A percentile compares a stretch with the other conserved stretches of the same genome.
phyloP scores from a whole-genome alignment of 345 rosid genomes.

The Erysimum cheiranthoides region DNA sequence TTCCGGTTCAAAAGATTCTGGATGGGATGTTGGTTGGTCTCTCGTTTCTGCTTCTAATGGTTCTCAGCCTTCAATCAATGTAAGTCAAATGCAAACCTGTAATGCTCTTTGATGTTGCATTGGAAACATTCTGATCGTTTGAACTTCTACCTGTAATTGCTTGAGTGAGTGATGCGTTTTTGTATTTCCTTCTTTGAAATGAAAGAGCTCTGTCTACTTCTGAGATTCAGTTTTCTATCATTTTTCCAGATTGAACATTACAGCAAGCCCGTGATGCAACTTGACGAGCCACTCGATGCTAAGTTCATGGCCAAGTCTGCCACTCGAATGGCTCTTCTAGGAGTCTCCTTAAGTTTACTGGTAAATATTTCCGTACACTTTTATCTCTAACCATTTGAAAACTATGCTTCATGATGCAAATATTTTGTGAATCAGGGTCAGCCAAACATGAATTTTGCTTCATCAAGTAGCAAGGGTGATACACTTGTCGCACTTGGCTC shows the following conservation, averaged over 20 bases:
- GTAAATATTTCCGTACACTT: constrained; percentile 46
- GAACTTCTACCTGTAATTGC: constrained; percentile 15
- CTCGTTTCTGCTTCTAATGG: constrained; percentile 57
- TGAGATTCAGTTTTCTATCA: constrained; percentile 29
- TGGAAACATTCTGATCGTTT: constrained; percentile 1
- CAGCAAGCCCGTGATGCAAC: constrained; percentile 44
- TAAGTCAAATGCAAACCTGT: constrained; percentile 48
- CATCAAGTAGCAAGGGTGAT: constrained; percentile 64
- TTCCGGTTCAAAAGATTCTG: constrained; percentile 65
- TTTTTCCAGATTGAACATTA: constrained; percentile 50
- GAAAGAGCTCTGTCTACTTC: neutral
- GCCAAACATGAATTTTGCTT: constrained; percentile 52
- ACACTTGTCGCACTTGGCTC: constrained; percentile 82
- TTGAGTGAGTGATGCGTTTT: neutral
- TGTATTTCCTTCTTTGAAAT: constrained; percentile 6
- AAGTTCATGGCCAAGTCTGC: constrained; percentile 58
- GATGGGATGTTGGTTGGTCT: constrained; percentile 99
- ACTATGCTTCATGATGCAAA: constrained; percentile 13
- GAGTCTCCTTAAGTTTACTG: constrained; percentile 55
- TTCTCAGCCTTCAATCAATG: constrained; percentile 49
- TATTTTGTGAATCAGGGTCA: constrained; percentile 56
- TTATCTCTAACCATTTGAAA: constrained; percentile 8
- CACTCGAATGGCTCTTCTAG: constrained; percentile 85
- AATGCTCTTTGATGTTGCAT: constrained; percentile 7
- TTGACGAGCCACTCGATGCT: constrained; percentile 57